Percentiles rank a stretch among this genome's conserved stretches.
Evolutionary conservation across 2,329 filamentous ascomycete genomes (phyloP).

Genomic region (Penicillium concentricum): DNA sequence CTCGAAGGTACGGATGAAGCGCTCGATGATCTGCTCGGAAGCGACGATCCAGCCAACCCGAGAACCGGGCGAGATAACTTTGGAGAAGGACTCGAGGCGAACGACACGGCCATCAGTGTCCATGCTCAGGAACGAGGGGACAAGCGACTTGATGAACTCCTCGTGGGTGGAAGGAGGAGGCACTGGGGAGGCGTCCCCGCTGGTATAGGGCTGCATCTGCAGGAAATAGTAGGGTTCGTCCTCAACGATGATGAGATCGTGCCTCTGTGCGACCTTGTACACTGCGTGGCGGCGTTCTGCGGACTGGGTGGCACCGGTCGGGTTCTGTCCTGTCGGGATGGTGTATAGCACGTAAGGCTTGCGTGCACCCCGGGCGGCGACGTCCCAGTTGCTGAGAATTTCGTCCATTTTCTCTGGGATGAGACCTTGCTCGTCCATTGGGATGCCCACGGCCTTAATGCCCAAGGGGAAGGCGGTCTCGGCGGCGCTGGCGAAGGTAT

Average conservation of each 20-base stretch:
- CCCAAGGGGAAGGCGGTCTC: constrained; percentile 66
- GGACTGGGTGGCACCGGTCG: constrained; percentile 80
- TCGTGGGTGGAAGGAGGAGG: constrained; percentile 62
- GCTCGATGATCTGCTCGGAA: constrained; percentile 77
- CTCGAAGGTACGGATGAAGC: constrained; percentile 79
- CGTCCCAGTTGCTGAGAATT: constrained; percentile 66
- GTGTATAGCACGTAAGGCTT: constrained; percentile 71
- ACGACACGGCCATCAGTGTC: constrained; percentile 85
- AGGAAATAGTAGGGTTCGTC: constrained; percentile 95
- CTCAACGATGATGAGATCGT: constrained; percentile 84
- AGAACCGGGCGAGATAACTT: constrained; percentile 80
- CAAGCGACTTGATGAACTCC: constrained; percentile 70
- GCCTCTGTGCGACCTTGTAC: constrained; percentile 76
- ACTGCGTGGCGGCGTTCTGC: constrained; percentile 66
- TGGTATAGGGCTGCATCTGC: constrained; percentile 73
- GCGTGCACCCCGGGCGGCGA: constrained; percentile 52
- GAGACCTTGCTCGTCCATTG: constrained; percentile 67
- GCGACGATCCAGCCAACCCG: constrained; percentile 87
- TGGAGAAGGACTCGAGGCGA: constrained; percentile 90
- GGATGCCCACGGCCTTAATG: constrained; percentile 58
- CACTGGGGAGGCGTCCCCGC: constrained; percentile 50
- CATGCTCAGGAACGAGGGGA: constrained; percentile 75
- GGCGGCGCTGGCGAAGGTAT: constrained; percentile 78
- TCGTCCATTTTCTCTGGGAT: constrained; percentile 62
- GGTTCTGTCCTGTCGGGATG: constrained; percentile 82